Conservation (phyloP, 2,329 filamentous ascomycete species). For the Pseudocercospora fijiensis region DNA sequence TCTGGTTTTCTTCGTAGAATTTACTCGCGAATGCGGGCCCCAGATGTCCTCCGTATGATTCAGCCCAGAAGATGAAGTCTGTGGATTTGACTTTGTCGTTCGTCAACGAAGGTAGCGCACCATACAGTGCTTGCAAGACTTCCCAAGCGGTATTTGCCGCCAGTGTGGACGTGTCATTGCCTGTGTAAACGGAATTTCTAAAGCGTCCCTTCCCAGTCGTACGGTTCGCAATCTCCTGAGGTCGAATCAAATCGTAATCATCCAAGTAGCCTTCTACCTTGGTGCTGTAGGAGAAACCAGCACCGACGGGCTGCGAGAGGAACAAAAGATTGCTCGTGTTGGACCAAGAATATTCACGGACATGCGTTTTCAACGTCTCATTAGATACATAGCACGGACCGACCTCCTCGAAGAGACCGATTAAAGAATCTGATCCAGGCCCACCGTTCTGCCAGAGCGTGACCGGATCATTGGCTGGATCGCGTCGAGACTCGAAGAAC, state of each 20-base stretch:
- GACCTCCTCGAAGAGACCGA: conserved; percentile 57
- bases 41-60: conserved; percentile 47
- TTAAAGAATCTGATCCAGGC: conserved; percentile 59
- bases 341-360: conserved; percentile 59
- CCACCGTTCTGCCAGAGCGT: conserved; percentile 63
- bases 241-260: conserved; percentile 44
- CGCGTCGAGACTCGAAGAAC: conserved; percentile 60
- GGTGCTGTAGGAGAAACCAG: conserved; percentile 40
- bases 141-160: conserved; percentile 56
- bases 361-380: conserved; percentile 33
- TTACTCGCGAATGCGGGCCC: conserved; percentile 57
- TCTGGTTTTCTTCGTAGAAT: conserved; percentile 57
- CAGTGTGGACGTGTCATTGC: conserved; percentile 52
- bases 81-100: conserved; percentile 50
- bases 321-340: conserved; percentile 60
- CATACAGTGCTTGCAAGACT: conserved; percentile 54
- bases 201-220: conserved; percentile 44
- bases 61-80: conserved; percentile 44
- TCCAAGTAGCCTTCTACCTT: conserved; percentile 39
- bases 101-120: conserved; percentile 50
- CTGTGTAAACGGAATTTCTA: conserved; percentile 46
- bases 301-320: conserved; percentile 58
- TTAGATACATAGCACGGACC: conserved; percentile 39
- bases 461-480: conserved; percentile 55
- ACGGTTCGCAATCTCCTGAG: conserved; percentile 22